Evolutionary conservation across 2,329 filamentous ascomycete species (phyloP).

Genomic region (Colletotrichum sojae): DNA sequence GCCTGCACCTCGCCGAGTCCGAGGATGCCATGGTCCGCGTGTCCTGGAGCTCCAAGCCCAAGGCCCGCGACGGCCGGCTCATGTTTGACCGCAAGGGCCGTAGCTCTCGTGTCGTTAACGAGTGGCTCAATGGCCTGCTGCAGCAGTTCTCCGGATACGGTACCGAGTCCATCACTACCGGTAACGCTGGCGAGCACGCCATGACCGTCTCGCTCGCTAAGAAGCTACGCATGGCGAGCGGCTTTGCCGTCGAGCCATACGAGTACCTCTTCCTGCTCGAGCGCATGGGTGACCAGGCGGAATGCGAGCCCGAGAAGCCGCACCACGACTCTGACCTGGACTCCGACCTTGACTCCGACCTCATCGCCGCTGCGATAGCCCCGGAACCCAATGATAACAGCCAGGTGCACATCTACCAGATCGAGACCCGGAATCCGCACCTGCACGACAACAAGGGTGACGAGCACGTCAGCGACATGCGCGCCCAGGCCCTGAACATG

Average conservation of each 20-base stretch:
- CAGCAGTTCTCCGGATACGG: slow-evolving; percentile 15
- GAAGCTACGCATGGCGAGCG: slow-evolving; percentile 23
- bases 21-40: slow-evolving; percentile 26
- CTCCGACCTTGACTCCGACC: too few relatives aligned
- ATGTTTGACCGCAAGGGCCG: slow-evolving; percentile 17
- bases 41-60: slow-evolving; percentile 26
- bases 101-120: slow-evolving; percentile 7
- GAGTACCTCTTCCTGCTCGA: slow-evolving; percentile 23
- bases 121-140: slow-evolving; percentile 21
- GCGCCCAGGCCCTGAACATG: slow-evolving; percentile 10
- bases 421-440: slow-evolving; percentile 28
- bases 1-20: not conserved
- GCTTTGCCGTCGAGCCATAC: slow-evolving; percentile 27
- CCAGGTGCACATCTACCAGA: slow-evolving; percentile 17
- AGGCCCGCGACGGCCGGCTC: slow-evolving; percentile 3
- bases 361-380: too few relatives aligned
- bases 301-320: not conserved
- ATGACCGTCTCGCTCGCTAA: slow-evolving; percentile 24
- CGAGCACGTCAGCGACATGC: slow-evolving; percentile 27
- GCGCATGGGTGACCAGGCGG: slow-evolving; percentile 1
- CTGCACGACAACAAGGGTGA: slow-evolving; percentile 31
- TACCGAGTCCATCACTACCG: slow-evolving; percentile 16
- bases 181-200: slow-evolving; percentile 26
- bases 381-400: not conserved
- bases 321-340: too few relatives aligned